These are phyloP conservation scores for Pseudodiploospora longispora DNA, from an alignment of 2,329 filamentous ascomycete genomes.

Conservation along the genomic window DNA sequence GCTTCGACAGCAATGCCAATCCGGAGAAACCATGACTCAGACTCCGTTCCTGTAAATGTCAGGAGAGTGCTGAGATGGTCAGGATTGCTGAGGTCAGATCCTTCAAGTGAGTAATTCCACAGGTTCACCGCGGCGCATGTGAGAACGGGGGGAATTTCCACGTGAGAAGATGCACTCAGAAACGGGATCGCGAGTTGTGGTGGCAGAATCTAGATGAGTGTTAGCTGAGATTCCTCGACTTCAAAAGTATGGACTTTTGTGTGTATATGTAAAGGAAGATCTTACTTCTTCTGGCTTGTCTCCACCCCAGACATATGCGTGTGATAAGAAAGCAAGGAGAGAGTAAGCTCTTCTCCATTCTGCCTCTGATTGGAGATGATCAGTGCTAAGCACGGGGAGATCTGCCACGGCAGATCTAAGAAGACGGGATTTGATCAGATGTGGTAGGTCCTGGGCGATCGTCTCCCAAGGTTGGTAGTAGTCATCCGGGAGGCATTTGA, in stretches of 20 bases:
- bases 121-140: constrained; percentile 81
- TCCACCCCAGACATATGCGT: constrained; percentile 87
- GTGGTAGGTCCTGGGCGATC: constrained; percentile 58
- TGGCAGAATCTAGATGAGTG: constrained; percentile 49
- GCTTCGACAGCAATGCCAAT: constrained; percentile 88
- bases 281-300: constrained; percentile 62
- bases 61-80: constrained; percentile 63
- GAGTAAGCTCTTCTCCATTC: constrained; percentile 81
- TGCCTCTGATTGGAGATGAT: constrained; percentile 51
- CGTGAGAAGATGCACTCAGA: constrained; percentile 58
- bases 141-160: constrained; percentile 80
- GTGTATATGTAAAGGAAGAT: neutral
- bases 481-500: constrained; percentile 53
- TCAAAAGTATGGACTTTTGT: neutral
- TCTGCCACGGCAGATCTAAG: constrained; percentile 55
- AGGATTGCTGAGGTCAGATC: constrained; percentile 51
- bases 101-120: constrained; percentile 72
- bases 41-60: constrained; percentile 81
- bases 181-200: constrained; percentile 72
- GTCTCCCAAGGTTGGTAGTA: constrained; percentile 80
- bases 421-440: constrained; percentile 54
- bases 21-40: constrained; percentile 93
- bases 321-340: constrained; percentile 69
- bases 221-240: too few species aligned
- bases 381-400: constrained; percentile 63